Base-by-base conservation (phyloP, 2,329 filamentous ascomycete genomes). In the Neofusicoccum kwambonambiense region DNA sequence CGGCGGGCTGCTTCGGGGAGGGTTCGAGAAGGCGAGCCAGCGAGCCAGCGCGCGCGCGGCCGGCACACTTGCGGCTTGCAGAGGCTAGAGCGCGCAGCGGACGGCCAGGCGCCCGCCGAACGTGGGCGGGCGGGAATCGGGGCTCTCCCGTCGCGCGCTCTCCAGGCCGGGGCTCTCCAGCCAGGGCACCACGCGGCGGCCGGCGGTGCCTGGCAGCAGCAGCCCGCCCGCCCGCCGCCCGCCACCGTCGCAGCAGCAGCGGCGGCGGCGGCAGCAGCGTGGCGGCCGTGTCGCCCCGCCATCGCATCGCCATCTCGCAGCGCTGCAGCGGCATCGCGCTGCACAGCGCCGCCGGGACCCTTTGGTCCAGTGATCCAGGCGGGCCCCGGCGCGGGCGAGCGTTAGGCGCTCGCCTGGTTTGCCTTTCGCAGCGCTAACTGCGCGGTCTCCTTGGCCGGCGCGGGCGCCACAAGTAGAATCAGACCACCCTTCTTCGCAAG, bases 401-500 rank as follows among this genome's bases (percentile, higher is more conserved):
- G 13, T 39, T 39, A 39, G 37, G 37, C 37, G 13, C 13, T 39
- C 37, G 17, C 45, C 45, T 19, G 22, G 22, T 11, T 49, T 49
- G 13, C 45, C 45, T 15, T 15, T n/a, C 22, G 49, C 19, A 19
- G 50, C 50, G 49, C 37, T 37, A 42, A 54, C 41, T 56, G 52
- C 37, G 52, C 37, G 52, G 9, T 27, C 41, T 34, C 50, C 50
- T 54, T 54, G 50, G 50, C 50, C 50, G 50, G 52, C 52, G 52
- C 52, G 42, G 35, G 52, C 52, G 52, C 52, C 52, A 56, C 58
- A 39, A 45, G 35, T 35, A 31, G 34, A 45, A 58, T 58, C 39
- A 37, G 19, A 44, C 47, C 44, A 51, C 60, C 44, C 42, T 15
- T 31, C 27, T 31, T 31, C 27, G 27, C 27, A 31, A 31, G 27